Evolutionary conservation across 2,329 filamentous ascomycete species (phyloP).

Genomic region (Helotiales sp.): DNA sequence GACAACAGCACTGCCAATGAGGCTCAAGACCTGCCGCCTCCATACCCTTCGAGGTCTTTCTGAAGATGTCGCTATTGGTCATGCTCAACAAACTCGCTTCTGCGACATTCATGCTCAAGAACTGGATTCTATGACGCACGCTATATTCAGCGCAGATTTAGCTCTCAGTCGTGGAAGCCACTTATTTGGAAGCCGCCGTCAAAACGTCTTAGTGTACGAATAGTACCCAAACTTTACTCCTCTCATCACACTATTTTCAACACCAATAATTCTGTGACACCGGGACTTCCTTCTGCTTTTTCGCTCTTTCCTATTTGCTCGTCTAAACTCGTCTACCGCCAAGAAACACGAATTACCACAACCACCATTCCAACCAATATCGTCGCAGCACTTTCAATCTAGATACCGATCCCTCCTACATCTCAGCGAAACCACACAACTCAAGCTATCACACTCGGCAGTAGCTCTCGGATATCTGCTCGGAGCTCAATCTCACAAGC

Average conservation of each 20-base stretch:
- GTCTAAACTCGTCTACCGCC: no score
- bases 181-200: background rate
- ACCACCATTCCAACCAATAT: background rate
- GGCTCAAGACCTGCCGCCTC: background rate
- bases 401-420: no score
- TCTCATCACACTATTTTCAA: background rate
- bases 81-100: background rate
- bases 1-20: background rate
- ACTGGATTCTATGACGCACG: background rate
- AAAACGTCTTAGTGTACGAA: background rate
- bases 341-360: background rate
- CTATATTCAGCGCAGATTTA: background rate
- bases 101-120: background rate
- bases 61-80: background rate
- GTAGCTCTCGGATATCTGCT: background rate
- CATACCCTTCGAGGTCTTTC: background rate
- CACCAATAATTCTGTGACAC: background rate
- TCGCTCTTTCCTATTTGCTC: background rate
- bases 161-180: background rate
- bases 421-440: no score
- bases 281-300: background rate
- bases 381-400: background rate
- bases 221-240: background rate
- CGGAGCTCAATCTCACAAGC: background rate
- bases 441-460: no score